Evolutionary conservation across 2,329 filamentous ascomycete species (phyloP).

Genomic region (Cordyceps cateniannulata): DNA sequence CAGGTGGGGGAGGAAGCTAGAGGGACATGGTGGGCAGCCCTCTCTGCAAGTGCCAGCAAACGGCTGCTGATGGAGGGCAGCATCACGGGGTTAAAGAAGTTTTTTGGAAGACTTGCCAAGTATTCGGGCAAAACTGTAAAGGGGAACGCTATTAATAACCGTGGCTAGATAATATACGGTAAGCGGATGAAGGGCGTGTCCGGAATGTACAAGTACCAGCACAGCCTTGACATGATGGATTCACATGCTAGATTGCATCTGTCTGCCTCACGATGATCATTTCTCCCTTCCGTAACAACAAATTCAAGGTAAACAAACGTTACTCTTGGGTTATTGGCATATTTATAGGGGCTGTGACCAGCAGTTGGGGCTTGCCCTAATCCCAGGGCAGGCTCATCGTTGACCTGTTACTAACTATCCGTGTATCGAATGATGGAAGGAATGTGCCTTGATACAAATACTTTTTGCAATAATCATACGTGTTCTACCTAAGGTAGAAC

Average conservation of each 20-base stretch:
- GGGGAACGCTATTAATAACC: not conserved
- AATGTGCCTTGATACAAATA: no score
- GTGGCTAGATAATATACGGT: not conserved
- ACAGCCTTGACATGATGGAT: not conserved
- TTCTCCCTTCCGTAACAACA: not conserved
- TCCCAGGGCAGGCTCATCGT: no score
- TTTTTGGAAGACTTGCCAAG: not conserved
- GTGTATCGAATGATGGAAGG: no score
- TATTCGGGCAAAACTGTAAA: not conserved
- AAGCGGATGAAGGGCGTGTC: not conserved
- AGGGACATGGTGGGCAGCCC: not conserved
- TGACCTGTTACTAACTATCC: no score
- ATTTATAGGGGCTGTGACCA: no score
- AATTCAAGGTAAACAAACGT: not conserved
- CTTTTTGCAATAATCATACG: no score
- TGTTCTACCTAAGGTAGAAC: no score
- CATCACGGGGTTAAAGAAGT: not conserved
- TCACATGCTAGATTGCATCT: not conserved
- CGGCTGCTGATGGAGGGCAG: not conserved
- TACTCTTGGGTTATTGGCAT: not conserved
- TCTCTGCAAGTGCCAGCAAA: not conserved
- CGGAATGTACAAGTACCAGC: not conserved
- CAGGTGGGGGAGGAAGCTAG: not conserved
- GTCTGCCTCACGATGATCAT: not conserved
- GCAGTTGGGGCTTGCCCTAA: no score